Conservation (phyloP, 2,329 filamentous ascomycete species). For the Coniella lustricola region DNA sequence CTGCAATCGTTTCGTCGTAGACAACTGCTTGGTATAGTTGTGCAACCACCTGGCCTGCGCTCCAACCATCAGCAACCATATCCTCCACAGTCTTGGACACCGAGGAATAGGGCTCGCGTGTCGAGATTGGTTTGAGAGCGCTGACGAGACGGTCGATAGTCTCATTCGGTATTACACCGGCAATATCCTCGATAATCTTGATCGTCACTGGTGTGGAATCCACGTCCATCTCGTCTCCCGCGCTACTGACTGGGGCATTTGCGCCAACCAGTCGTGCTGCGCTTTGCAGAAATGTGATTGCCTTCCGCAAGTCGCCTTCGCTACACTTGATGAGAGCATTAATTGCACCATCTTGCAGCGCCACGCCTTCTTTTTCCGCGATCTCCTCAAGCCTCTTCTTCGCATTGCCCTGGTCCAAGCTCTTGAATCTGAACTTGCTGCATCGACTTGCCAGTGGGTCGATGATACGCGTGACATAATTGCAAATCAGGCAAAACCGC, state of each 20-base stretch:
- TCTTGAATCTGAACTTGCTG: constrained; percentile 97
- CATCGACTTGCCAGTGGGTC: constrained; percentile 90
- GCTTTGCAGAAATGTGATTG: constrained; percentile 93
- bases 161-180: constrained; percentile 76
- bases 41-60: constrained; percentile 74
- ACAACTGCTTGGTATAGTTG: constrained; percentile 77
- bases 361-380: constrained; percentile 69
- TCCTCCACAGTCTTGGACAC: constrained; percentile 79
- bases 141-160: constrained; percentile 65
- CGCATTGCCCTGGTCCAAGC: constrained; percentile 79
- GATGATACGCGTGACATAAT: constrained; percentile 97
- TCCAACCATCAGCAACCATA: constrained; percentile 95
- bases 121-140: constrained; percentile 67
- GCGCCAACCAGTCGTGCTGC: constrained; percentile 83
- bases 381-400: constrained; percentile 75
- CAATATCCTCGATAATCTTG: constrained; percentile 84
- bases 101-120: constrained; percentile 59
- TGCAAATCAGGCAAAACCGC: constrained; percentile 94
- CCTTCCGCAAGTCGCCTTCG: constrained; percentile 91
- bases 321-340: constrained; percentile 80
- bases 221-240: constrained; percentile 52
- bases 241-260: constrained; percentile 36
- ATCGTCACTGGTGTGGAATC: constrained; percentile 61
- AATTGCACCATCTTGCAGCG: constrained; percentile 68
- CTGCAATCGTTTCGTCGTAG: constrained; percentile 75